phyloP scores from a whole-genome alignment of 2,329 filamentous ascomycete species.

The Penicillium rolfsii region DNA sequence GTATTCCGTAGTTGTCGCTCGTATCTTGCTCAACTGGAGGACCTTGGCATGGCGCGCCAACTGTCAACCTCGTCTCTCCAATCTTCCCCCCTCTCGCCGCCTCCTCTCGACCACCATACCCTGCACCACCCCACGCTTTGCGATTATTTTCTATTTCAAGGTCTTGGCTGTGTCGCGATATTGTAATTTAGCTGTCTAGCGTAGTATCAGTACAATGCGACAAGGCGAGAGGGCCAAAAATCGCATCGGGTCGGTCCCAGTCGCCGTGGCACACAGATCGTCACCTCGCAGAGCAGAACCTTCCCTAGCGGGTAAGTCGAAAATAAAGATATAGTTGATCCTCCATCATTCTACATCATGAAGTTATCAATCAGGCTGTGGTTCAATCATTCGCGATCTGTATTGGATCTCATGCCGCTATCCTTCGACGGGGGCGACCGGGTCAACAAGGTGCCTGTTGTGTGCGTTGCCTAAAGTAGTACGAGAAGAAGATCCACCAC shows the following conservation, averaged over 20 bases:
- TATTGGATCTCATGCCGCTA: not conserved
- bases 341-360: not conserved
- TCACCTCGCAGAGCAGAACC: not conserved
- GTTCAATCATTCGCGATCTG: not conserved
- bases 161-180: constrained; percentile 20
- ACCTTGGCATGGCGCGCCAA: constrained; percentile 10
- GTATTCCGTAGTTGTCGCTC: not conserved
- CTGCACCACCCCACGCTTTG: constrained; percentile 12
- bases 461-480: constrained; percentile 6
- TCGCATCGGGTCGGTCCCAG: constrained; percentile 5
- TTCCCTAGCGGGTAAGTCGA: not conserved
- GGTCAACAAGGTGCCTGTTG: constrained; percentile 18
- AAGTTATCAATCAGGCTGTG: not conserved
- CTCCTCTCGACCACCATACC: constrained; percentile 5
- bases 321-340: not conserved
- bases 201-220: constrained; percentile 24
- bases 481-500: not conserved
- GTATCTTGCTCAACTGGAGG: not conserved
- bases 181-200: not conserved
- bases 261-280: not conserved
- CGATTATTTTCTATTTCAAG: constrained; percentile 10
- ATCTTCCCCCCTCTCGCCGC: constrained; percentile 2
- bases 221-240: constrained; percentile 20
- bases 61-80: not conserved
- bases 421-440: constrained; percentile 10